A percentile compares a stretch with the other conserved stretches of the same genome.
Evolutionary conservation across 2,329 filamentous ascomycete genomes (phyloP).

Genomic region (Venturia asperata): DNA sequence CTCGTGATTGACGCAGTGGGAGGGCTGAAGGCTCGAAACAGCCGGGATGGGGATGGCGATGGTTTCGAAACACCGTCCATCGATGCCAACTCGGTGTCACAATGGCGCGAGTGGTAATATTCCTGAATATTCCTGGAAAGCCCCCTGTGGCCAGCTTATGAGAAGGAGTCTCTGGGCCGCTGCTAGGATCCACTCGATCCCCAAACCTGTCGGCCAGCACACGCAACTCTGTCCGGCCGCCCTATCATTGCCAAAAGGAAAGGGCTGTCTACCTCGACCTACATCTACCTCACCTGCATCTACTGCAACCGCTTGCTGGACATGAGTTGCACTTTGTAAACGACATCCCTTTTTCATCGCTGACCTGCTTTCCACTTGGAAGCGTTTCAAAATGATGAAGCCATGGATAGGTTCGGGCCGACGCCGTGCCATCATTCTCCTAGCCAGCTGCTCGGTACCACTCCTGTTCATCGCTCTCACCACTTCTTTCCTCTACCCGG

Average conservation of each 20-base stretch:
- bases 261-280: background rate
- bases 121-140: constrained; percentile 2
- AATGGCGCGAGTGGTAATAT: background rate
- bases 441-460: background rate
- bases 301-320: background rate
- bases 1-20: too few relatives aligned
- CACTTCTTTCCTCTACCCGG: constrained; percentile 8
- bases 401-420: constrained; percentile 5
- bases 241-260: background rate
- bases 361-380: background rate
- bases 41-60: background rate
- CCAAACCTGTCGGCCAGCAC: background rate
- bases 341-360: background rate
- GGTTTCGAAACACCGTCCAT: background rate
- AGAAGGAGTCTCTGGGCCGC: background rate
- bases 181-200: background rate
- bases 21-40: background rate
- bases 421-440: constrained; percentile 6
- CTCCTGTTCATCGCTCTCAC: constrained; percentile 10
- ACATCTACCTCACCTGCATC: too few relatives aligned
- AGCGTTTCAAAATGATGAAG: constrained; percentile 16
- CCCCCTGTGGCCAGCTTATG: background rate
- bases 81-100: background rate
- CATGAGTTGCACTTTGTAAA: background rate
- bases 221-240: background rate